phyloP scores from a whole-genome alignment of 2,329 filamentous ascomycete species.

The Fusarium continuum region DNA sequence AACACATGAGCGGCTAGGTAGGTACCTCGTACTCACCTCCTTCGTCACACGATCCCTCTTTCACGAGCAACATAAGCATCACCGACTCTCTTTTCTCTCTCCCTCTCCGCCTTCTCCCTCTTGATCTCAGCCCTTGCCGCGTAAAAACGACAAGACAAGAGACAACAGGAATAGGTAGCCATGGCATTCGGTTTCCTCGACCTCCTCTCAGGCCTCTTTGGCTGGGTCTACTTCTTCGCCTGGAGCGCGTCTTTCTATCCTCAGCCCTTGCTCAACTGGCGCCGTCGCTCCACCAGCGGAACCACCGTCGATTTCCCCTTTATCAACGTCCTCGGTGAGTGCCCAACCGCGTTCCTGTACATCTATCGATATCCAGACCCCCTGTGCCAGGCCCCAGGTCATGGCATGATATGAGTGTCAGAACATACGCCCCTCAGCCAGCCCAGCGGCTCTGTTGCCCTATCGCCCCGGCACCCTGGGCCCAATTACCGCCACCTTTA shows the following conservation, averaged over 20 bases:
- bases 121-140: not conserved
- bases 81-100: not conserved
- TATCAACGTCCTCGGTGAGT: slow-evolving; percentile 70
- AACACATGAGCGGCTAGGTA: slow-evolving; percentile 24
- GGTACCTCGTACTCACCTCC: not conserved
- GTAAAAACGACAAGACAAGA: not conserved
- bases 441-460: slow-evolving; percentile 13
- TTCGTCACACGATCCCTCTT: slow-evolving; percentile 23
- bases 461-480: slow-evolving; percentile 8
- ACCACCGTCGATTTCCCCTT: slow-evolving; percentile 89
- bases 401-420: slow-evolving; percentile 28
- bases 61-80: slow-evolving; percentile 1
- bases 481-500: slow-evolving; percentile 20
- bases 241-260: slow-evolving; percentile 96
- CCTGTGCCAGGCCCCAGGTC: not conserved
- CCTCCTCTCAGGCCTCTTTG: slow-evolving; percentile 67
- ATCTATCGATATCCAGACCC: slow-evolving; percentile 5
- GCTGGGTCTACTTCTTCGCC: slow-evolving; percentile 78
- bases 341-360: slow-evolving; percentile 1
- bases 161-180: not conserved
- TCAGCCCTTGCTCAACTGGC: slow-evolving; percentile 82
- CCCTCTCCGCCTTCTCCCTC: not conserved
- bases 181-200: slow-evolving; percentile 53
- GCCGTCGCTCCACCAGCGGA: slow-evolving; percentile 79
- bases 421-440: slow-evolving; percentile 14